These are phyloP conservation scores for Penicillium sp. DNA, from an alignment of 2,329 filamentous ascomycete species.

Conservation along the genomic window DNA sequence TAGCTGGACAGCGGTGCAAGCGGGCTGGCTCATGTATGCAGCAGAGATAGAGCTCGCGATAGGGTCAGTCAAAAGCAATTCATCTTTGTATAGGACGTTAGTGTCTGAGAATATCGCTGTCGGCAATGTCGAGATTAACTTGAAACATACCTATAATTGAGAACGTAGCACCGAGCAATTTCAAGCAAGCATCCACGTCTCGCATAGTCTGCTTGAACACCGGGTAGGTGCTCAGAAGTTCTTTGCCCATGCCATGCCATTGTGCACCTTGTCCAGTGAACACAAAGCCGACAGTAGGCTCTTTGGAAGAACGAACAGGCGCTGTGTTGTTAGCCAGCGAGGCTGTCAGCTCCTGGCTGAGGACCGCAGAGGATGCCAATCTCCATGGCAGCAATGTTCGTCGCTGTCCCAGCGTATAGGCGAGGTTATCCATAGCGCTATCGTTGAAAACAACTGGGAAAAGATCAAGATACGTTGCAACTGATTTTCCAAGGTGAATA, in stretches of 20 bases:
- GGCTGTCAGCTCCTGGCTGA: slow-evolving; percentile 12
- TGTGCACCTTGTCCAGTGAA: slow-evolving; percentile 40
- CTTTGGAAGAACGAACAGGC: slow-evolving; percentile 15
- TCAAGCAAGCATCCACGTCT: slow-evolving; percentile 16
- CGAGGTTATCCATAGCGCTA: slow-evolving; percentile 19
- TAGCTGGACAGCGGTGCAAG: slow-evolving; percentile 32
- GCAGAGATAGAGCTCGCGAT: slow-evolving; percentile 21
- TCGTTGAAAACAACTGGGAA: slow-evolving; percentile 17
- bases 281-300: slow-evolving; percentile 31
- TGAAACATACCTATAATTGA: slow-evolving; percentile 24
- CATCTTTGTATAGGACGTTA: slow-evolving; percentile 14
- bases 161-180: slow-evolving; percentile 18
- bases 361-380: slow-evolving; percentile 15
- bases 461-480: slow-evolving; percentile 17
- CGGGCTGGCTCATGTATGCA: slow-evolving; percentile 30
- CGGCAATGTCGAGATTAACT: too few relatives aligned
- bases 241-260: slow-evolving; percentile 34
- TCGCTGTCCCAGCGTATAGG: slow-evolving; percentile 23
- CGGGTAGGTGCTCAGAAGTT: slow-evolving; percentile 26
- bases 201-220: slow-evolving; percentile 19
- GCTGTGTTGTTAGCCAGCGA: slow-evolving; percentile 11
- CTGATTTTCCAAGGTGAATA: slow-evolving; percentile 10
- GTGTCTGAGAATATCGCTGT: background rate
- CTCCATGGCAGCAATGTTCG: slow-evolving; percentile 22
- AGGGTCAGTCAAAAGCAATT: slow-evolving; percentile 18